Evolutionary conservation across 1,284 basidiomycete species (phyloP).

Genomic region (Boletus semigastroideus): DNA sequence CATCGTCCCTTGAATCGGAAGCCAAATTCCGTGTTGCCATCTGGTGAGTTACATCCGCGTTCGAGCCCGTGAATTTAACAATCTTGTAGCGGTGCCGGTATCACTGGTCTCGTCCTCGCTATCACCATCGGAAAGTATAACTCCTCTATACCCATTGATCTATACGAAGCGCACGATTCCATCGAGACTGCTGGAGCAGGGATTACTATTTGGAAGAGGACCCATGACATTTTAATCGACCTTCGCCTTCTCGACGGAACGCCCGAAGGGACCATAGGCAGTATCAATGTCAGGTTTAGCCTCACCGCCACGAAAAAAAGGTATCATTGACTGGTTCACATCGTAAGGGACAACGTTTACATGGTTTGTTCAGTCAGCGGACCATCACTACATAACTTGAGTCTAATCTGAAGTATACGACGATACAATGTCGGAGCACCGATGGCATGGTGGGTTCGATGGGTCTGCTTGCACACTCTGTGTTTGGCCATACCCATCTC

Average conservation of each 20-base stretch:
- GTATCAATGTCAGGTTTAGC: too few relatives aligned
- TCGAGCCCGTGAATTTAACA: neutral
- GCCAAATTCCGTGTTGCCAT: conserved; percentile 2
- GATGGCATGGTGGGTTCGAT: too few relatives aligned
- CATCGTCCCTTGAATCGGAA: neutral
- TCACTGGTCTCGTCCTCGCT: conserved; percentile 14
- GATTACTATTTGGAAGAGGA: conserved; percentile 11
- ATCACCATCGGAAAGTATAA: conserved; percentile 17
- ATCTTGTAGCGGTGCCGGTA: conserved; percentile 6
- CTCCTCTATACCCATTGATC: conserved; percentile 12
- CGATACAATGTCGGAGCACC: too few relatives aligned
- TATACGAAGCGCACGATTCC: conserved; percentile 17
- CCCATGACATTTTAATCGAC: conserved; percentile 11
- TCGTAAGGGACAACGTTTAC: too few relatives aligned
- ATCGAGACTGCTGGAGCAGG: conserved; percentile 16
- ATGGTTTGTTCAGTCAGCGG: too few relatives aligned
- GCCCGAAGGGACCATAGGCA: too few relatives aligned
- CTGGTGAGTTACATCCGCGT: neutral
- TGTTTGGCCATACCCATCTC: too few relatives aligned
- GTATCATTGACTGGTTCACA: too few relatives aligned
- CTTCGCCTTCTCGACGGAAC: conserved; percentile 12
- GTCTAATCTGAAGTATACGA: too few relatives aligned
- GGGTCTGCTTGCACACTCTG: too few relatives aligned
- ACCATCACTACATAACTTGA: too few relatives aligned
- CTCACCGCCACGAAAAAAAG: too few relatives aligned